Conservation (phyloP, 768 basidiomycete species). For the Lanmaoa rubissima region DNA sequence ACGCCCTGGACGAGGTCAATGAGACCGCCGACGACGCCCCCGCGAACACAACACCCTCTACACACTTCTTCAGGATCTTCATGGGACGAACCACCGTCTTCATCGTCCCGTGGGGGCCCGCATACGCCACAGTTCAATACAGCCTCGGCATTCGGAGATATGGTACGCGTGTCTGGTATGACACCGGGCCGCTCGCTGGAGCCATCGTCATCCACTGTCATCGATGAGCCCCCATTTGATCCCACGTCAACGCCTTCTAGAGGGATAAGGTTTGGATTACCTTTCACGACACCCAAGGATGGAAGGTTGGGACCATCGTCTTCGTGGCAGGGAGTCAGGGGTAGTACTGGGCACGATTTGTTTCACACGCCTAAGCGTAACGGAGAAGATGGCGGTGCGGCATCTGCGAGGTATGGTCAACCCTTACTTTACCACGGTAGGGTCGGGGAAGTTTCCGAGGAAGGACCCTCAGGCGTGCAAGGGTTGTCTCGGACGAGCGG, state of each 20-base stretch:
- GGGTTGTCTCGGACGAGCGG: constrained; percentile 16
- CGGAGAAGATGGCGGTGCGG: constrained; percentile 20
- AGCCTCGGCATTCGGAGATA: constrained; percentile 31
- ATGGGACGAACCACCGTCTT: constrained; percentile 41
- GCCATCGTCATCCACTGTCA: constrained; percentile 14
- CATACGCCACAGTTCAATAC: constrained; percentile 49
- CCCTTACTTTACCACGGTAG: constrained; percentile 12
- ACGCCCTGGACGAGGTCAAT: constrained; percentile 44
- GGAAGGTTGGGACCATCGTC: constrained; percentile 37
- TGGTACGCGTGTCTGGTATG: constrained; percentile 38
- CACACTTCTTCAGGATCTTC: constrained; percentile 39
- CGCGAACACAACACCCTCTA: constrained; percentile 27
- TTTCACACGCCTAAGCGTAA: constrained; percentile 55
- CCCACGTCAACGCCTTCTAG: constrained; percentile 81
- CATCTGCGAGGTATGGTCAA: constrained; percentile 6
- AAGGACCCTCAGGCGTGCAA: constrained; percentile 13
- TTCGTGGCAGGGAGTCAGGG: constrained; percentile 21
- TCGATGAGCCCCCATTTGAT: constrained; percentile 65
- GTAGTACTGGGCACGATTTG: constrained; percentile 40
- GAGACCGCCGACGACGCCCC: constrained; percentile 49
- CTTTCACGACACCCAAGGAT: constrained; percentile 66
- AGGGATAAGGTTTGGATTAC: constrained; percentile 58
- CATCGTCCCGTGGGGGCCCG: constrained; percentile 52
- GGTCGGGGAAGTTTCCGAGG: constrained; percentile 22
- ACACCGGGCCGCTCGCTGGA: constrained; percentile 41